Evolutionary conservation across 176 grass and related monocot species (phyloP), one percentile per base, ranked within the genome.

Genomic region (Melocanna baccifera): DNA sequence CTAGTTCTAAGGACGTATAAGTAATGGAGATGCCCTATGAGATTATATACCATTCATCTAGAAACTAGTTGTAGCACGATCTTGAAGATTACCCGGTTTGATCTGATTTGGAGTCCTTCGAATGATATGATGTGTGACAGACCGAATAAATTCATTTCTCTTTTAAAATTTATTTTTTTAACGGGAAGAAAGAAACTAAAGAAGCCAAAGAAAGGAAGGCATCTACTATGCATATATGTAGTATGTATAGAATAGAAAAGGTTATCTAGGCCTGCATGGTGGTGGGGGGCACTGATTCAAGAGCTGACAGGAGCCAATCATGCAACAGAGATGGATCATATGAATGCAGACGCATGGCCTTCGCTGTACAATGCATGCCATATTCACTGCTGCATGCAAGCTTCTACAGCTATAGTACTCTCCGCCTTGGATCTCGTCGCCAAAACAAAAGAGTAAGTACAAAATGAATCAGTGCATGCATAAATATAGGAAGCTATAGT

Each of bases 261-360:
- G 46, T 83, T 88, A 84, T 88, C 74, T 69, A 36, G 4, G 4
- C 34, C 34, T 36, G 4, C 5, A 55, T 43, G 56, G 47, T 4
- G 67, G 56, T 76, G 68, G 81, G 80, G 62, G 30, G 67, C 73
- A 73, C 87, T 80, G 75, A 85, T 89, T 80, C 25, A 68, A 75
- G 51, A 80, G 64, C 82, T 81, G 77, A 89, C 87, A 81, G 23
- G 77, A 69, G 77, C 87, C 82, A 89, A 89, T 85, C 87, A 89
- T 81, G 69, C 70, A 89, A 65, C 59, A 59, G 47, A 72, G 53
- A 83, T 55, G 86, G 64, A 83, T 78, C 55, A 19, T 50, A 83
- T 69, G 71, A 70, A 77, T 68, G 41, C 62, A 9, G 45, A 69
- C 25, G 72, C 64, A 71, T 88, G 86, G 67, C 65, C 65, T 77